Evolutionary conservation across 345 rosid species (phyloP).

Genomic region (Populus ilicifolia): DNA sequence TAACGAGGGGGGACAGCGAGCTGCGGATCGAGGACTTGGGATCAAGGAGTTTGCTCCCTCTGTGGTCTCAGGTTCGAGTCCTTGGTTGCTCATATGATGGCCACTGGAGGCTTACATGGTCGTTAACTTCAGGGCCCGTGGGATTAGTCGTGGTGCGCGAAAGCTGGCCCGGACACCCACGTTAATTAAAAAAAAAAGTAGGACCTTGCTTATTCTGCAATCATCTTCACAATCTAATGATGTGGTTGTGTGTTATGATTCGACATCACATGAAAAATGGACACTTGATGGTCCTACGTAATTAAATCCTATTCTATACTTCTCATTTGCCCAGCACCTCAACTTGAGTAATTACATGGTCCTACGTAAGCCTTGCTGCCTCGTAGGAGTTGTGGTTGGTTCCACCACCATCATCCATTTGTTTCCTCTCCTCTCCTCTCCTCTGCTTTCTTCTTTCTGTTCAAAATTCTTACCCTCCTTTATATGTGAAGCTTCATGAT

Average conservation of each 20-base stretch:
- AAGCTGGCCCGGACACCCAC: too few species aligned
- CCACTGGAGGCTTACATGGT: too few species aligned
- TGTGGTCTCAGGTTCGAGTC: too few species aligned
- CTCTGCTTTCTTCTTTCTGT: conserved; percentile 41
- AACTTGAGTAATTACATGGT: conserved; percentile 41
- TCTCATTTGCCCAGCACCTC: conserved; percentile 21
- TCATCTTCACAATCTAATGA: conserved; percentile 58
- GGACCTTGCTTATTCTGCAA: conserved; percentile 54
- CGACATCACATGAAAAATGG: conserved; percentile 22
- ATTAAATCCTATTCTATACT: conserved; percentile 29
- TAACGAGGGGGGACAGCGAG: not conserved
- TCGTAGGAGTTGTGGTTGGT: conserved; percentile 37
- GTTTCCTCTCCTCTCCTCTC: conserved; percentile 12
- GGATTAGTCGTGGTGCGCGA: too few species aligned
- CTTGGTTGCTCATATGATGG: too few species aligned
- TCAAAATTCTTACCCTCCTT: conserved; percentile 29
- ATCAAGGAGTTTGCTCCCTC: too few species aligned
- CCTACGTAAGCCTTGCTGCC: conserved; percentile 57
- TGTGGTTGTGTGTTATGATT: conserved; percentile 31
- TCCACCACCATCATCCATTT: conserved; percentile 27
- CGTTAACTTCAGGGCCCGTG: too few species aligned
- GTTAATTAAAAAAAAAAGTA: too few species aligned
- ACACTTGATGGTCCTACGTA: conserved; percentile 22
- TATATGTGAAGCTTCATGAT: conserved; percentile 29
- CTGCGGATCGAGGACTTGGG: not conserved